Evolutionary conservation across 305 asterid genomes (phyloP).

Genomic region (Fraxinus ornus): DNA sequence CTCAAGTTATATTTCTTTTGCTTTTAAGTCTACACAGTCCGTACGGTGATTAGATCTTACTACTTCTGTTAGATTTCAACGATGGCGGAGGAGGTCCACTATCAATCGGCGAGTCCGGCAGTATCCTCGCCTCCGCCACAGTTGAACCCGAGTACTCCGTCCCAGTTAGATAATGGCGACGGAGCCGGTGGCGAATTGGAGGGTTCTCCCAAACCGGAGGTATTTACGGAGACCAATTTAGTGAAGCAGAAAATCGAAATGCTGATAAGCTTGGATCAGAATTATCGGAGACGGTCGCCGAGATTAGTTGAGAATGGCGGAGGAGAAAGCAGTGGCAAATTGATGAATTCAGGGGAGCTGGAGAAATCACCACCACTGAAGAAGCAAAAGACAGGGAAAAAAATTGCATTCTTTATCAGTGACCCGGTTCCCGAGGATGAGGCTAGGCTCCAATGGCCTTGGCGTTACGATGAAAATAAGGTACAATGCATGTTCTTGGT

Average conservation of each 20-base stretch:
- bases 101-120: conserved; percentile 15
- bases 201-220: conserved; percentile 24
- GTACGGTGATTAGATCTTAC: neutral
- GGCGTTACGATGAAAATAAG: conserved; percentile 40
- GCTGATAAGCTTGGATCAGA: conserved; percentile 24
- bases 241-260: conserved; percentile 23
- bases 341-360: conserved; percentile 19
- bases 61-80: neutral
- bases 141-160: neutral
- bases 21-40: neutral
- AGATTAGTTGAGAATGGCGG: conserved; percentile 33
- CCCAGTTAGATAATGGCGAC: neutral
- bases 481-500: conserved; percentile 15
- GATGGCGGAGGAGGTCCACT: conserved; percentile 31
- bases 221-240: conserved; percentile 8
- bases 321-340: conserved; percentile 17
- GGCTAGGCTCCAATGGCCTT: conserved; percentile 48
- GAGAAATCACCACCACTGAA: conserved; percentile 32
- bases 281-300: conserved; percentile 31
- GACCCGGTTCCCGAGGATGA: conserved; percentile 42
- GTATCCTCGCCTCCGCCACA: conserved; percentile 21
- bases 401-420: conserved; percentile 37
- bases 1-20: neutral
- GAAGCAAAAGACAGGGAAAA: conserved; percentile 32
- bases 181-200: conserved; percentile 21